Evolutionary conservation across 495 filamentous ascomycete genomes (phyloP).

Genomic region (Penicillium taxi): DNA sequence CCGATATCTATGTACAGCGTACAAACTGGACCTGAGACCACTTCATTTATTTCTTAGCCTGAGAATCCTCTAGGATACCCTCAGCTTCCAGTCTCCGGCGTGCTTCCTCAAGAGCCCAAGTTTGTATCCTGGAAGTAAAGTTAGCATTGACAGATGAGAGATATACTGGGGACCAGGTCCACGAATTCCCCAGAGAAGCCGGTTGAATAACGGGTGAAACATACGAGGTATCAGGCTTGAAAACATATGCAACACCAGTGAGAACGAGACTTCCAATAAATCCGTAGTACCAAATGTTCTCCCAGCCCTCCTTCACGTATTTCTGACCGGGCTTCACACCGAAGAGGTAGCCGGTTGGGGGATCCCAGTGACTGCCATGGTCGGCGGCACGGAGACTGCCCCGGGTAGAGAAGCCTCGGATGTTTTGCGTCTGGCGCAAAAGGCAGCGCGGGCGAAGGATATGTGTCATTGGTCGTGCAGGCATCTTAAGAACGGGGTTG

Average conservation of each 20-base stretch:
- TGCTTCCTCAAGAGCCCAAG: slow-evolving; percentile 96
- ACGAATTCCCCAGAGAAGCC: background rate
- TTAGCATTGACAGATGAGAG: slow-evolving; percentile 25
- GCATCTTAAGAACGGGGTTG: slow-evolving; percentile 30
- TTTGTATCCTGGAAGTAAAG: slow-evolving; percentile 72
- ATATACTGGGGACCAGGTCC: background rate
- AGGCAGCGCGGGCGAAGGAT: slow-evolving; percentile 37
- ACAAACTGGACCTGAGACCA: slow-evolving; percentile 25
- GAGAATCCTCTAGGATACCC: slow-evolving; percentile 80
- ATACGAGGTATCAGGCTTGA: slow-evolving; percentile 97
- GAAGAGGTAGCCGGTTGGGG: slow-evolving; percentile 84
- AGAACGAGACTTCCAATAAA: slow-evolving; percentile 77
- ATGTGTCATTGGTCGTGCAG: slow-evolving; percentile 34
- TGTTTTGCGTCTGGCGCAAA: slow-evolving; percentile 30
- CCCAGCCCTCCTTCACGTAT: slow-evolving; percentile 93
- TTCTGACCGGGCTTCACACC: slow-evolving; percentile 90
- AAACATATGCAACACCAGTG: slow-evolving; percentile 77
- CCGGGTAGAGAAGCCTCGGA: slow-evolving; percentile 38
- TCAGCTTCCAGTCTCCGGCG: slow-evolving; percentile 87
- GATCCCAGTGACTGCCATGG: slow-evolving; percentile 79
- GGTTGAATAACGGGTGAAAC: slow-evolving; percentile 29
- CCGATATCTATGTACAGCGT: slow-evolving; percentile 44
- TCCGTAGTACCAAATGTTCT: slow-evolving; percentile 77
- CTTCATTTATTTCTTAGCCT: slow-evolving; percentile 30
- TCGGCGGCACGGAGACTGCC: slow-evolving; percentile 37